Evolutionary conservation across 768 basidiomycete species (phyloP).

Genomic region (Rhodotorula graminis): DNA sequence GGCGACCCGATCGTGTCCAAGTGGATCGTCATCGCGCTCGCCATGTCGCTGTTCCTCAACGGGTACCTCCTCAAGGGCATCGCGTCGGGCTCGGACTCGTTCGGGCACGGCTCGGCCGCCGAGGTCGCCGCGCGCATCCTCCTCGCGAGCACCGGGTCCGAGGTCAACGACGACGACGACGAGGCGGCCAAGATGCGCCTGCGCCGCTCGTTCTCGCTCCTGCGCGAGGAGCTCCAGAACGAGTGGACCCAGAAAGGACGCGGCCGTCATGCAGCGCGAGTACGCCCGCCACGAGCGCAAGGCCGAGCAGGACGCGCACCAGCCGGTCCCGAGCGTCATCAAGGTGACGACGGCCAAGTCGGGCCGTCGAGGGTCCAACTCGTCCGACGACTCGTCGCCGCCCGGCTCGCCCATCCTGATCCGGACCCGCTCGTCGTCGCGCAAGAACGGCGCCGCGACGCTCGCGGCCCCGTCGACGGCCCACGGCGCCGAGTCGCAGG

Average conservation of each 20-base stretch:
- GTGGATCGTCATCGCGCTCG: conserved; percentile 86
- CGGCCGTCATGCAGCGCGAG: conserved; percentile 37
- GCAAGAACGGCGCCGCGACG: conserved; percentile 2
- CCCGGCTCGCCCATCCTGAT: conserved; percentile 42
- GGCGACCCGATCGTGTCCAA: conserved; percentile 91
- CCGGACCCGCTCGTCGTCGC: conserved; percentile 18
- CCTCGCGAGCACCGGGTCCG: conserved; percentile 41
- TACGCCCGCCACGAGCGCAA: conserved; percentile 26
- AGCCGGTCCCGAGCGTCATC: conserved; percentile 31
- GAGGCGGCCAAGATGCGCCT: conserved; percentile 28
- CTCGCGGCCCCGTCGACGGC: not conserved
- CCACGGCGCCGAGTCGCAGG: not conserved
- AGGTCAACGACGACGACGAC: conserved; percentile 23
- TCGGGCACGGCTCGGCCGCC: conserved; percentile 49
- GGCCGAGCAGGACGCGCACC: conserved; percentile 29
- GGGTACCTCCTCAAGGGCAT: conserved; percentile 79
- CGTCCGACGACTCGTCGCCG: conserved; percentile 37
- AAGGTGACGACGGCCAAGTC: conserved; percentile 31
- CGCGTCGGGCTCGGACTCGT: conserved; percentile 47
- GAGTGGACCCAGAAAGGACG: conserved; percentile 42
- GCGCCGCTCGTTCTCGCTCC: conserved; percentile 28
- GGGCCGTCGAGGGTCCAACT: conserved; percentile 19
- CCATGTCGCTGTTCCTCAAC: conserved; percentile 79
- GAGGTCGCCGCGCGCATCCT: conserved; percentile 49
- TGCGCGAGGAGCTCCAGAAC: conserved; percentile 36